phyloP scores from a whole-genome alignment of 495 filamentous ascomycete species.

The Neurospora sp. region DNA sequence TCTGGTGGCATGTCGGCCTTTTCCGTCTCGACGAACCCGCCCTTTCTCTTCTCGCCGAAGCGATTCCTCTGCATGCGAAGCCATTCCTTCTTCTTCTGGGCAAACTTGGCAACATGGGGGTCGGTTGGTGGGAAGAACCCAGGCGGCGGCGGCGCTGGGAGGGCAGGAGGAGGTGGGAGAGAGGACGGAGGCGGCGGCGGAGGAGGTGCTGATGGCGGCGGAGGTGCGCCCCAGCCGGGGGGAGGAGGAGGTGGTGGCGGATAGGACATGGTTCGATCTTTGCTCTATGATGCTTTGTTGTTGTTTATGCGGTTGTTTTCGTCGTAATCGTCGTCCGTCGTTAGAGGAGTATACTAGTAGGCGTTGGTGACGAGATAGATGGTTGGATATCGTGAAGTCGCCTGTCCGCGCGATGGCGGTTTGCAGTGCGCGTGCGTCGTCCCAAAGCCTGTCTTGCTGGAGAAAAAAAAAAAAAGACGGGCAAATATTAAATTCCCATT shows the following conservation, averaged over 20 bases:
- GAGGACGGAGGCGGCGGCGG: constrained; percentile 69
- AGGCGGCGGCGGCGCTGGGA: constrained; percentile 75
- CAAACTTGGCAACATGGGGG: constrained; percentile 85
- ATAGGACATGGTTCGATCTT: constrained; percentile 56
- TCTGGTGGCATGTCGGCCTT: constrained; percentile 99
- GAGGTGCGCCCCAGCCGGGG: constrained; percentile 41
- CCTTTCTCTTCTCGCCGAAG: constrained; percentile 94
- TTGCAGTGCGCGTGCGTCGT: constrained; percentile 8
- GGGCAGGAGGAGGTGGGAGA: constrained; percentile 54
- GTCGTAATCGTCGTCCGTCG: background rate
- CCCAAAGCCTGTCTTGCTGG: background rate
- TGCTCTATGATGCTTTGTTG: constrained; percentile 1
- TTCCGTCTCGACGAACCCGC: constrained; percentile 91
- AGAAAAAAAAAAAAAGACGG: background rate
- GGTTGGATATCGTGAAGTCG: background rate
- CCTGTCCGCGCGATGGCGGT: constrained; percentile 11
- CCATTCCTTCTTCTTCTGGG: constrained; percentile 99
- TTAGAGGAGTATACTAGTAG: background rate
- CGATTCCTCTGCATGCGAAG: constrained; percentile 82
- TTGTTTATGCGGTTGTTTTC: background rate
- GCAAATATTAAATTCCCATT: constrained; percentile 7
- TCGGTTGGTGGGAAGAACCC: constrained; percentile 79
- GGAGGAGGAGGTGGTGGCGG: constrained; percentile 51
- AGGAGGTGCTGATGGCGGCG: constrained; percentile 46
- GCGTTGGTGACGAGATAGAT: background rate